A percentile compares a stretch with the other conserved stretches of the same genome.
These are phyloP conservation scores for Magnolia sinica DNA, from an alignment of 164 flowering plant species.

Conservation along the genomic window DNA sequence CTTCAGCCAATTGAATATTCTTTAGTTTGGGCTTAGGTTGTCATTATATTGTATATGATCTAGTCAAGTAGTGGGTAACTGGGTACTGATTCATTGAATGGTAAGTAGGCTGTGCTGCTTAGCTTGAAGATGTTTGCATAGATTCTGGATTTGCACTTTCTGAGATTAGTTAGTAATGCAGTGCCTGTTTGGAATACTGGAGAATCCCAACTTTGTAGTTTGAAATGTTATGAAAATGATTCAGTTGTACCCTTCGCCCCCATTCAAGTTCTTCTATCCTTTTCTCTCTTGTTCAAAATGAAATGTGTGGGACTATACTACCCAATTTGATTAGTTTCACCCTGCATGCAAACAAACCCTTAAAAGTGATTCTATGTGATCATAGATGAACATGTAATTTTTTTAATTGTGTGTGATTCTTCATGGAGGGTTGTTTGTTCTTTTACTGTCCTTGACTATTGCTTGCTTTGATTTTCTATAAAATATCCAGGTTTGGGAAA, in stretches of 20 bases:
- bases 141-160: background rate
- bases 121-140: background rate
- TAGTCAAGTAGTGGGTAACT: background rate
- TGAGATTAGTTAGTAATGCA: background rate
- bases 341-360: background rate
- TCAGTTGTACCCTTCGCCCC: background rate
- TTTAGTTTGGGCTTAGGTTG: background rate
- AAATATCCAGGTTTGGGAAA: conserved; percentile 69
- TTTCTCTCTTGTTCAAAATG: background rate
- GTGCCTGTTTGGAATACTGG: background rate
- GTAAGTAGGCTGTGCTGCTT: background rate
- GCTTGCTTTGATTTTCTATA: background rate
- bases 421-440: background rate
- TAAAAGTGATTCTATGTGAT: background rate
- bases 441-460: background rate
- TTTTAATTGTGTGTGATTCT: too few species aligned
- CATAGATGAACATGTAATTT: background rate
- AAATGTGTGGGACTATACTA: background rate
- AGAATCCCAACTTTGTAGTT: background rate
- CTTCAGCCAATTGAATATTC: background rate
- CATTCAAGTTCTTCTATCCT: background rate
- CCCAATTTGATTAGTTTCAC: background rate
- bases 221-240: background rate
- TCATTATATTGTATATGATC: background rate
- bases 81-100: background rate